A percentile compares a stretch with the other conserved stretches of the same genome.
These are phyloP conservation scores for Lachnellula suecica DNA, from an alignment of 2,329 filamentous ascomycete genomes.

Conservation along the genomic window DNA sequence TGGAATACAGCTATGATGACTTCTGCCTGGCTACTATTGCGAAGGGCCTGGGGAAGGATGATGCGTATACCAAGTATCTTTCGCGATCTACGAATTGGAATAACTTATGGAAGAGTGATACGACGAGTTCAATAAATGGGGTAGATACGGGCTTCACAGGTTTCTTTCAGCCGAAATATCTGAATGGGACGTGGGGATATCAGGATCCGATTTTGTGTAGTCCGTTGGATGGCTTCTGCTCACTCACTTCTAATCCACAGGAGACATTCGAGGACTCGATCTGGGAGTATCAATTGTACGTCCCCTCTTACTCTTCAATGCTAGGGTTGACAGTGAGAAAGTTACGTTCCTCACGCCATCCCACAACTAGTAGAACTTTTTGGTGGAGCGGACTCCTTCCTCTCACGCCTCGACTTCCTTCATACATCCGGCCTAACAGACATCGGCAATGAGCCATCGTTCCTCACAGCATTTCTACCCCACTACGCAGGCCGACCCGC, in stretches of 20 bases:
- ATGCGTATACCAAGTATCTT: constrained; percentile 40
- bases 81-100: constrained; percentile 49
- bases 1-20: constrained; percentile 78
- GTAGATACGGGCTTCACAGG: constrained; percentile 63
- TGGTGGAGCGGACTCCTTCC: constrained; percentile 58
- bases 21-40: constrained; percentile 66
- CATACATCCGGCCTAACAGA: constrained; percentile 57
- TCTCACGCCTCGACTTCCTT: constrained; percentile 61
- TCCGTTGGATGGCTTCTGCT: constrained; percentile 16
- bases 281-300: constrained; percentile 62
- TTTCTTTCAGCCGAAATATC: constrained; percentile 67
- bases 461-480: constrained; percentile 67
- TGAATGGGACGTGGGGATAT: constrained; percentile 66
- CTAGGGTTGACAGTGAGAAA: constrained; percentile 3
- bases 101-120: constrained; percentile 57
- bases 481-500: constrained; percentile 61
- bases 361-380: constrained; percentile 53
- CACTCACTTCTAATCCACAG: constrained; percentile 20
- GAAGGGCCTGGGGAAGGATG: constrained; percentile 49
- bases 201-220: constrained; percentile 58
- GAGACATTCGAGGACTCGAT: constrained; percentile 73
- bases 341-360: constrained; percentile 47
- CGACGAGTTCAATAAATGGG: constrained; percentile 50
- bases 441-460: constrained; percentile 64
- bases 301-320: not conserved